phyloP scores from a whole-genome alignment of 495 filamentous ascomycete genomes.

The Bacidia rubella region DNA sequence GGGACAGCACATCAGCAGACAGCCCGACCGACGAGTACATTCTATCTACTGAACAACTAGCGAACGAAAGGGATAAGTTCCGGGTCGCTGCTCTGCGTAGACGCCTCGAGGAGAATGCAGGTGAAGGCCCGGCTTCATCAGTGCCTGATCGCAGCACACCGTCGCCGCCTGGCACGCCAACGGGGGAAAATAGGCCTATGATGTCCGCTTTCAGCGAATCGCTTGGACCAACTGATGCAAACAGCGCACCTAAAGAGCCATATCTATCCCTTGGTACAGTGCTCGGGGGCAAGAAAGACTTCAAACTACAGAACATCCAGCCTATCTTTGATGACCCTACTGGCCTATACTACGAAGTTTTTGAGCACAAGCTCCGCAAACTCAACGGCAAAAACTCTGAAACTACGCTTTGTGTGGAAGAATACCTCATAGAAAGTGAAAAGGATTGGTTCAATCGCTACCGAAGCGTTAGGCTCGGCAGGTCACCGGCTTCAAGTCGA shows the following conservation, averaged over 20 bases:
- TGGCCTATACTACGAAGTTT: conserved; percentile 41
- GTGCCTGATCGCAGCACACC: background rate
- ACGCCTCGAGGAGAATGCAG: conserved; percentile 5
- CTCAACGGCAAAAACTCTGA: conserved; percentile 42
- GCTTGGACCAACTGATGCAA: background rate
- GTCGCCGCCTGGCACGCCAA: conserved; percentile 8
- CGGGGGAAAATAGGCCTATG: background rate
- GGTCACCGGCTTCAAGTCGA: conserved; percentile 23
- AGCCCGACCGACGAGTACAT: conserved; percentile 11
- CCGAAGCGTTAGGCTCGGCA: conserved; percentile 37
- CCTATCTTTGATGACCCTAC: conserved; percentile 55
- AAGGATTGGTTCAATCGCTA: conserved; percentile 50
- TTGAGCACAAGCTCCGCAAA: conserved; percentile 37
- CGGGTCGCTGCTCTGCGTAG: conserved; percentile 4
- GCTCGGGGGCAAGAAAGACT: conserved; percentile 37
- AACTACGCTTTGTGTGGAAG: conserved; percentile 45
- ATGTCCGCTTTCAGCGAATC: background rate
- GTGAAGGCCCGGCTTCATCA: conserved; percentile 3
- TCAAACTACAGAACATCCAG: conserved; percentile 49
- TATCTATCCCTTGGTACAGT: conserved; percentile 38
- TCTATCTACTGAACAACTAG: conserved; percentile 11
- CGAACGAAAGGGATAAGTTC: conserved; percentile 6
- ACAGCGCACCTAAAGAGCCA: conserved; percentile 13
- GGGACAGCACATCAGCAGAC: conserved; percentile 8
- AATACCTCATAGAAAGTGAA: conserved; percentile 47